These are phyloP conservation scores for Fusarium transvaalense DNA, from an alignment of 2,329 filamentous ascomycete genomes.

Conservation along the genomic window DNA sequence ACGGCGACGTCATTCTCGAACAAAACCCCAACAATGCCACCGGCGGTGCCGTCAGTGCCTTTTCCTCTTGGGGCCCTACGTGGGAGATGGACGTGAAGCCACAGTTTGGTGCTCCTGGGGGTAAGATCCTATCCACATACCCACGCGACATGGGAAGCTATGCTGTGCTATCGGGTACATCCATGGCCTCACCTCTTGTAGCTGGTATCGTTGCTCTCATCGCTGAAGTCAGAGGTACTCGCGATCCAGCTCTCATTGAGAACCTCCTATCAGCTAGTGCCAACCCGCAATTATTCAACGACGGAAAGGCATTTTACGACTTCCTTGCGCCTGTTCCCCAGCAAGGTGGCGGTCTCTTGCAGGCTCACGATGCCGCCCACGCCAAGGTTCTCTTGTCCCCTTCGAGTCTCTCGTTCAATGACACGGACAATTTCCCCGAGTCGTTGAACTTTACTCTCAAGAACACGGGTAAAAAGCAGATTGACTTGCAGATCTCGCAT, in stretches of 20 bases:
- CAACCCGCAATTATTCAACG: slow-evolving; percentile 63
- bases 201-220: slow-evolving; percentile 68
- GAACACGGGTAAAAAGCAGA: slow-evolving; percentile 63
- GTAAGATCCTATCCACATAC: slow-evolving; percentile 70
- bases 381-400: slow-evolving; percentile 65
- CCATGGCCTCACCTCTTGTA: slow-evolving; percentile 70
- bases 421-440: slow-evolving; percentile 67
- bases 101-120: slow-evolving; percentile 67
- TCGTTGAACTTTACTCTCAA: slow-evolving; percentile 66
- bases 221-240: slow-evolving; percentile 63
- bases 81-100: slow-evolving; percentile 70
- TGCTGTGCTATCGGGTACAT: slow-evolving; percentile 67
- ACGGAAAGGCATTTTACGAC: slow-evolving; percentile 53
- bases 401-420: slow-evolving; percentile 73
- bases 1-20: slow-evolving; percentile 53
- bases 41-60: slow-evolving; percentile 65
- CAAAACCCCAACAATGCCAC: slow-evolving; percentile 57
- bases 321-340: slow-evolving; percentile 68
- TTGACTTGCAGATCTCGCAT: slow-evolving; percentile 66
- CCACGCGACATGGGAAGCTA: slow-evolving; percentile 62
- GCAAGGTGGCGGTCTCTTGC: slow-evolving; percentile 71
- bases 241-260: slow-evolving; percentile 63
- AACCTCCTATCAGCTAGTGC: slow-evolving; percentile 64
- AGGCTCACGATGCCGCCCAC: slow-evolving; percentile 70
- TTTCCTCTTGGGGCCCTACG: slow-evolving; percentile 71